These are phyloP conservation scores for Debaryomyces tyrocola DNA, from an alignment of 805 yeast species.

Conservation along the genomic window DNA sequence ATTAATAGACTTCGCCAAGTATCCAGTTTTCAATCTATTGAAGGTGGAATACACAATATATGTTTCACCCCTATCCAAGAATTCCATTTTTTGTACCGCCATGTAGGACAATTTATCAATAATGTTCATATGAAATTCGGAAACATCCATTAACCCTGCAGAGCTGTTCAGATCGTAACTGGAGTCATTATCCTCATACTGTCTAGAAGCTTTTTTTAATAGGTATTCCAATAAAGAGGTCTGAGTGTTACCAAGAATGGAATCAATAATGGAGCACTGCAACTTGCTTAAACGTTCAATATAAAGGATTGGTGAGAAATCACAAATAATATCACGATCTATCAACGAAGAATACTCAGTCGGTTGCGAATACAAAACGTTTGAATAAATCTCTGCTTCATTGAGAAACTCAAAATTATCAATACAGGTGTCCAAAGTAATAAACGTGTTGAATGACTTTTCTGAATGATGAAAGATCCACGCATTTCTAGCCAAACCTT, in stretches of 20 bases:
- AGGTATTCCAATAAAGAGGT: slow-evolving; percentile 28
- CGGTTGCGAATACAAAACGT: slow-evolving; percentile 9
- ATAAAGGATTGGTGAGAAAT: slow-evolving; percentile 37
- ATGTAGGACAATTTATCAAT: slow-evolving; percentile 29
- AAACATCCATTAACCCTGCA: slow-evolving; percentile 17
- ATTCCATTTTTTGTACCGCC: slow-evolving; percentile 40
- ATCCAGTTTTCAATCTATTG: slow-evolving; percentile 49
- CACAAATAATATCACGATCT: slow-evolving; percentile 26
- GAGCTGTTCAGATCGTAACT: slow-evolving; percentile 5
- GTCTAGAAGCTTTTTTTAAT: slow-evolving; percentile 23
- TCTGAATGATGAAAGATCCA: slow-evolving; percentile 22
- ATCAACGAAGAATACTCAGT: slow-evolving; percentile 16
- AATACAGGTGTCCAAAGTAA: slow-evolving; percentile 33
- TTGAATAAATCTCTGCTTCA: slow-evolving; percentile 33
- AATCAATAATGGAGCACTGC: slow-evolving; percentile 35
- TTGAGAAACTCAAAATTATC: slow-evolving; percentile 40
- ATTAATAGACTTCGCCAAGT: slow-evolving; percentile 52
- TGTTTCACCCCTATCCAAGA: slow-evolving; percentile 57
- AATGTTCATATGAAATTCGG: slow-evolving; percentile 23
- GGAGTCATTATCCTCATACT: slow-evolving; percentile 10
- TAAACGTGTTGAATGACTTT: slow-evolving; percentile 29
- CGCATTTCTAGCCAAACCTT: slow-evolving; percentile 29
- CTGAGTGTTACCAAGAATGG: slow-evolving; percentile 25
- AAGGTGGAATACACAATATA: slow-evolving; percentile 54
- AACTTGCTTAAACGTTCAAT: slow-evolving; percentile 31